phyloP scores from a whole-genome alignment of 2,329 filamentous ascomycete species.

The Arthrinium puccinioides region DNA sequence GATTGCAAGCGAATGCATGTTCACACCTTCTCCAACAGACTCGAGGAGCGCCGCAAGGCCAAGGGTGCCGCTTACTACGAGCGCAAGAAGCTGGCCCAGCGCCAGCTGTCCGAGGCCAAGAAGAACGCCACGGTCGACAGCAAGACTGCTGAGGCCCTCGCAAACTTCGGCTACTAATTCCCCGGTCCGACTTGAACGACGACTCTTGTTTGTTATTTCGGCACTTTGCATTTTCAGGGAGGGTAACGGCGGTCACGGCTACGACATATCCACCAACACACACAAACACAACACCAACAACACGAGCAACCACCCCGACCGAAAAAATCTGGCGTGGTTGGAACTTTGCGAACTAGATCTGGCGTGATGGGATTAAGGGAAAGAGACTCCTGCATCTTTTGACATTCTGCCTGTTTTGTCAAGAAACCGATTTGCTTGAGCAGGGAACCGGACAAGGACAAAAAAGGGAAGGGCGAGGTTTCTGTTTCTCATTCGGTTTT shows the following conservation, averaged over 20 bases:
- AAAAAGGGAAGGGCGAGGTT: constrained; percentile 6
- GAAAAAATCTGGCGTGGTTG: too few relatives aligned
- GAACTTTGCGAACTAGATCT: constrained; percentile 27
- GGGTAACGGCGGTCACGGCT: constrained; percentile 10
- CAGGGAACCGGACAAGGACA: constrained; percentile 13
- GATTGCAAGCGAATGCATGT: neutral
- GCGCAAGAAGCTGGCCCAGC: constrained; percentile 95
- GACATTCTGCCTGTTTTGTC: constrained; percentile 25
- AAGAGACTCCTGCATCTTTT: constrained; percentile 18
- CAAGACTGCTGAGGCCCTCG: constrained; percentile 84
- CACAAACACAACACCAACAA: constrained; percentile 17
- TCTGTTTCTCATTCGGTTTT: constrained; percentile 8
- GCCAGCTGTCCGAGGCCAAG: constrained; percentile 87
- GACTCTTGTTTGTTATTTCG: constrained; percentile 16
- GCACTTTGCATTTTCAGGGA: constrained; percentile 20
- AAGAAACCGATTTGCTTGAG: constrained; percentile 10
- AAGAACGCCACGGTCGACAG: constrained; percentile 81
- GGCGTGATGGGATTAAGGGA: constrained; percentile 24
- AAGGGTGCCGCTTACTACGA: constrained; percentile 99
- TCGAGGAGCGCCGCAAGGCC: constrained; percentile 99
- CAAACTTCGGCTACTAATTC: constrained; percentile 81
- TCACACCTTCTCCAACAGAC: constrained; percentile 47
- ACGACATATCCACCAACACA: constrained; percentile 20
- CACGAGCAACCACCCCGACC: constrained; percentile 15
- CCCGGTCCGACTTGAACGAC: constrained; percentile 1